These are phyloP conservation scores for Endothia cerciana DNA, from an alignment of 2,329 filamentous ascomycete genomes.

Conservation along the genomic window DNA sequence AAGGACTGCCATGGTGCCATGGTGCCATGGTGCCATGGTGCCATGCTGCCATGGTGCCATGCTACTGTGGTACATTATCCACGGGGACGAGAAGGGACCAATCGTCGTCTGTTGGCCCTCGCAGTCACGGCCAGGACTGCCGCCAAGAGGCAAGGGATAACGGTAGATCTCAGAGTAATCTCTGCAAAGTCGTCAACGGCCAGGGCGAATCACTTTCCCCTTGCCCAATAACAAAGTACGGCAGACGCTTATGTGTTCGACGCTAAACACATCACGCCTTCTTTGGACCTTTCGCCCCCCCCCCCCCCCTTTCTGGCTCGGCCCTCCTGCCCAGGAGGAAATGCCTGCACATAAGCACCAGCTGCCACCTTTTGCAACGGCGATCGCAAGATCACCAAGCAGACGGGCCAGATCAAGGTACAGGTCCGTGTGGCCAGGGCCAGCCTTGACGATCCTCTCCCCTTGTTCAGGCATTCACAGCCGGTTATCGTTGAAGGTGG, in stretches of 20 bases:
- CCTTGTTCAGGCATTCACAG: not conserved
- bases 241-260: not conserved
- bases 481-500: not conserved
- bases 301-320: not conserved
- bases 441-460: not conserved
- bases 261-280: not conserved
- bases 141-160: not conserved
- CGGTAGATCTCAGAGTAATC: not conserved
- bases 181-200: not conserved
- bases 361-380: not conserved
- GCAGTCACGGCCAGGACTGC: not conserved
- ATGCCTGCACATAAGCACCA: not conserved
- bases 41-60: too few relatives aligned
- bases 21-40: too few relatives aligned
- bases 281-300: not conserved
- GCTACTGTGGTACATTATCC: too few relatives aligned
- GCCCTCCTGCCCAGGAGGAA: not conserved
- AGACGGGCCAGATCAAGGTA: conserved; percentile 2
- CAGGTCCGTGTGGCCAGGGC: not conserved
- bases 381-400: not conserved
- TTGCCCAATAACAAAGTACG: too few relatives aligned
- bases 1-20: too few relatives aligned
- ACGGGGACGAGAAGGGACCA: not conserved
- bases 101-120: not conserved
- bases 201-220: not conserved